Base-by-base conservation (phyloP, 768 basidiomycete genomes). In the Leccinum aurantiacum region DNA sequence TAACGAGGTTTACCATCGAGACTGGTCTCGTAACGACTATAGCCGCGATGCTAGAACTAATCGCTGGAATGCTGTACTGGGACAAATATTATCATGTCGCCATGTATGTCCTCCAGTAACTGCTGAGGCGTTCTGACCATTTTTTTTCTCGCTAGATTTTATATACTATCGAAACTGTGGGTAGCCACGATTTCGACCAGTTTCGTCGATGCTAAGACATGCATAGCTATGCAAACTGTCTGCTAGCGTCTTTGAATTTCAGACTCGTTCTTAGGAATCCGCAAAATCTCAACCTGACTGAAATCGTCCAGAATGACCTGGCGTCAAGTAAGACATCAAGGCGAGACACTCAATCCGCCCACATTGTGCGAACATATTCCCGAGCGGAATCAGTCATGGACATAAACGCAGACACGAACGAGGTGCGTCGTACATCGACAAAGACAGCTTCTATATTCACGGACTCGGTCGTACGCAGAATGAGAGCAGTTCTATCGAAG, bases 201-300 rank as follows among this genome's bases (percentile, higher is more conserved):
- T 25, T 6, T 14, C 25, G 19, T 17, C 6, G 2, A 27, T 24
- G 19, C 53, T 58, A 6, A 61, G 9, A 38, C 31, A 64, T 22
- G 2, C 22, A 22, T 22, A 22, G 22, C 22, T 22, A 22, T 22
- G 22, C 22, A 22, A 22, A 22, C 24, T 59, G 53, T 44, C 22
- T 63, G n/a, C 33, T 66, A 6, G 57, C 62, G 15, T 37, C 57
- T 0, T 19, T 67, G 52, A 67, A 67, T 6, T 51, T 56, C 22
- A 29, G 55, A 22, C 55, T 56, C 4, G 19, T 56, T 22, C 46
- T 56, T 17, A 51, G 55, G 24, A 17, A 3, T 10, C 46, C 17
- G 22, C 10, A 2, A 3, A 6, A 56, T 35, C 22, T 29, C 10
- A n/a, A 13, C 7, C 22, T 25, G 31, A 56, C 55, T 1, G 19